Base-by-base conservation (phyloP, 805 yeast species). In the Blastobotrys chiropterorum region DNA sequence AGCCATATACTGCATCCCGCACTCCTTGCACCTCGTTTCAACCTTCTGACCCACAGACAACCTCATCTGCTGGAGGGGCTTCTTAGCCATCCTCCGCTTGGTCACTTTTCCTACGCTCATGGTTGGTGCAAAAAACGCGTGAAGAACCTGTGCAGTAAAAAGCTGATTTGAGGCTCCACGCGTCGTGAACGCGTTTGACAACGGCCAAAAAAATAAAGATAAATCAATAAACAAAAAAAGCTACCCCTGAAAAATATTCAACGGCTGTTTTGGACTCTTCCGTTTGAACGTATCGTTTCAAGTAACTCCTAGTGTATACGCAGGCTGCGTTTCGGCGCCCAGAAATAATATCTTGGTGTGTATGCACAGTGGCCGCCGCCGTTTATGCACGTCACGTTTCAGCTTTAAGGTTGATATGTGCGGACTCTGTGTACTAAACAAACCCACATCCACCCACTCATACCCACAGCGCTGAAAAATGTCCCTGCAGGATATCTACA, bases 1-100 rank as follows among this genome's bases (percentile, higher is more conserved):
- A 2, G 69, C 62, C 38, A 67, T 58, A 59, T 76, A 81, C 13
- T 81, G 68, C 83, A 81, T 79, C 8, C 77, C 76, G 64, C 86
- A 81, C 39, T 62, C 61, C 4, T 63, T 54, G 58, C 86, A 81
- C 0, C 78, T 72, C 8, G 46, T 55, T 3, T 55, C 56, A 7
- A 51, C 49, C 13, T 54, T 51, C 13, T 51, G 53, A 39, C 54
- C 51, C 14, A 57, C 50, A 1, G 53, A 41, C 17, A 62, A 48
- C 13, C 50, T 51, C 8, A 59, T 54, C 44, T 62, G 65, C 41
- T 26, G 34, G 8, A 26, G 34, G 8, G 34, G 34, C 34, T 26
- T 26, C 34, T 26, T 26, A 5, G 11, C 34, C 34, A 26, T 11
- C 34, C 34, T 26, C 34, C 11, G 5, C 34, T 26, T 26, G 34